Evolutionary conservation across 2,329 filamentous ascomycete genomes (phyloP), one percentile per base, ranked within the genome.

Genomic region (Trichoderma sp.): DNA sequence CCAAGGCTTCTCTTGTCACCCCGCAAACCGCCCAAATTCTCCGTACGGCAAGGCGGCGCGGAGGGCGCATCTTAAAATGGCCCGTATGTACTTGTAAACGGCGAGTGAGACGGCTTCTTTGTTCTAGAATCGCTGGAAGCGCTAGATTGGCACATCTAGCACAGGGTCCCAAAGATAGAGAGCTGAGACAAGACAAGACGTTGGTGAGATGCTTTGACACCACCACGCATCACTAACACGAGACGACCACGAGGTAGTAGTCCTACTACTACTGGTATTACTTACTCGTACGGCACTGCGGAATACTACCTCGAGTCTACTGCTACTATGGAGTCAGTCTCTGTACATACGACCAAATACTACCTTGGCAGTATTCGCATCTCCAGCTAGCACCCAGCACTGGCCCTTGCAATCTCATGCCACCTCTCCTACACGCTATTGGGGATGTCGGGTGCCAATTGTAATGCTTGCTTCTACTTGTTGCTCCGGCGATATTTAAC

Each of bases 21-120:
- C 65, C 65, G 53, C 65, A 68, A 58, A 68, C 53, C 65, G 47
- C 65, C 65, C 59, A 68, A 68, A 59, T 68, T 55, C 59, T 55
- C 65, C 36, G 55, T 59, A 59, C 53, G 65, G 65, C 34, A 68
- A 59, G 55, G 55, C 65, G 65, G 65, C 65, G 36, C 55, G 53
- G 65, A 68, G 65, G 55, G 55, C 53, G 65, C 55, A 30, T 68
- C 55, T 32, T 68, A 26, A 26, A 57, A 67, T 55, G 53, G 64
- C 23, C 50, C 34, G 34, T 12, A 26, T 65, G 30, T 17, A 55
- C 15, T 53, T 65, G 63, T 53, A 32, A 55, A 65, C n/a, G n/a
- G 8, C n/a, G 62, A 67, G 64, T 68, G 28, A 59, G 53, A 59
- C 53, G 26, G 26, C 39, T 68, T 53, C 28, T 7, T 47, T 47